Base-by-base conservation (phyloP, 2,329 filamentous ascomycete genomes). In the Colletotrichum sp. region DNA sequence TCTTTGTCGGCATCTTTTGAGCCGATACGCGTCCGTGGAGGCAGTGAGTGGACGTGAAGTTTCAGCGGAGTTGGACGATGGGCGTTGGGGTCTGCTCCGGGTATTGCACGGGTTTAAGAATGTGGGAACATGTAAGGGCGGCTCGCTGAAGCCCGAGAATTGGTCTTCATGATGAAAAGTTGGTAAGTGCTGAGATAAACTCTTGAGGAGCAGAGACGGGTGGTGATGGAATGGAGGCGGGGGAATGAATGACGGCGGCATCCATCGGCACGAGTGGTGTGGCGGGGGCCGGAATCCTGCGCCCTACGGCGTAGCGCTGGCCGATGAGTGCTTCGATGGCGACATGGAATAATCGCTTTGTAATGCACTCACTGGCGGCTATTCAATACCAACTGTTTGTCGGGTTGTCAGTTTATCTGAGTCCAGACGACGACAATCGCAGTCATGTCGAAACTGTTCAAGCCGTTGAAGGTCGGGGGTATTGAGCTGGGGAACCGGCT, bases 401-500 rank as follows among this genome's bases (percentile, higher is more conserved):
- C 6, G 0, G n/a, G n/a, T 22, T 22, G 1, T 8, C 6, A 22
- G 6, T 3, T 22, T 2, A 22, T 22, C 0, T 1, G 18, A 34
- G 18, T 64, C 22, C n/a, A 13, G 9, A 15, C 1, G 18, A 43
- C n/a, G 5, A 18, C 13, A 39, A 28, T 0, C 6, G 8, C 61
- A 22, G 27, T 3, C 52, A 79, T 78, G 78, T 78, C 78, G 10
- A 76, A 66, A 8, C 65, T 78, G 3, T 78, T 75, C 52, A 27
- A 67, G 18, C 78, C 78, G 5, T 66, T 79, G 52, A 52, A 75
- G 8, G 39, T 80, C 28, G 79, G 78, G 16, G 52, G 56, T 18
- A 39, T 62, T 8, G 65, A 79, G n/a, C 76, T 80, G 18, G 76
- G 73, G 0, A 71, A 79, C n/a, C 75, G 79, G 34, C 18, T 80